Base-by-base conservation (phyloP, 305 asterid genomes). In the Fraxinus xanthoxyloides region DNA sequence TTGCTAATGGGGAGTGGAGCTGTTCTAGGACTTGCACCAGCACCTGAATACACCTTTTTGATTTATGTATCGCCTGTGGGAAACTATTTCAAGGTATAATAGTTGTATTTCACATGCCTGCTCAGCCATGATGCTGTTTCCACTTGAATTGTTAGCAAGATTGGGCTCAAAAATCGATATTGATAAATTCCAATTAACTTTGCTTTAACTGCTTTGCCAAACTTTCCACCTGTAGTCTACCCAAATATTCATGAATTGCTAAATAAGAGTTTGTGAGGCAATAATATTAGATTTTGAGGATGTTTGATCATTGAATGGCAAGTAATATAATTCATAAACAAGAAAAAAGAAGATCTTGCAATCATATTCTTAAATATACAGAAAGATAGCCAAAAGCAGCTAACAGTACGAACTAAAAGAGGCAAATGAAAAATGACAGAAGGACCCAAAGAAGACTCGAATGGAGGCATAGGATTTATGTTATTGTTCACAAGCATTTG, bases 1-100 rank as follows among this genome's bases (percentile, higher is more conserved):
- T 87, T 96, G 95, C 98, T 96, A 70, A 93, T 96, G 97, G 99
- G 99, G 75, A 96, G 98, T 87, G 99, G 98, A 69, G 92, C 98
- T 67, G 98, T 94, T 86, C 94, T 96, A 38, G 99, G 99, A 78
- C 98, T 96, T 82, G 95, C 98, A 83, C 98, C 99, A 21, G 94
- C 99, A 83, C 99, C 99, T 2, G 99, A 94, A 84, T 93, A 96
- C 87, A 96, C 98, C 75, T 94, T 94, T 82, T 86, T 96, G 86
- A 90, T 94, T 82, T 96, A 93, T 83, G 98, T 94, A 79, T 91
- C 98, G 19, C 99, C 98, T 0, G 99, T 96, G 56, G 99, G 99
- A 31, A 96, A 94, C 89, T 96, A 94, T 80, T 96, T 96, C 88
- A 94, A 94, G 99, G 99, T 93, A 88, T 70, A 65, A 51, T 40